These are phyloP conservation scores for Colletotrichum camelliae DNA, from an alignment of 2,329 filamentous ascomycete species.

Conservation along the genomic window DNA sequence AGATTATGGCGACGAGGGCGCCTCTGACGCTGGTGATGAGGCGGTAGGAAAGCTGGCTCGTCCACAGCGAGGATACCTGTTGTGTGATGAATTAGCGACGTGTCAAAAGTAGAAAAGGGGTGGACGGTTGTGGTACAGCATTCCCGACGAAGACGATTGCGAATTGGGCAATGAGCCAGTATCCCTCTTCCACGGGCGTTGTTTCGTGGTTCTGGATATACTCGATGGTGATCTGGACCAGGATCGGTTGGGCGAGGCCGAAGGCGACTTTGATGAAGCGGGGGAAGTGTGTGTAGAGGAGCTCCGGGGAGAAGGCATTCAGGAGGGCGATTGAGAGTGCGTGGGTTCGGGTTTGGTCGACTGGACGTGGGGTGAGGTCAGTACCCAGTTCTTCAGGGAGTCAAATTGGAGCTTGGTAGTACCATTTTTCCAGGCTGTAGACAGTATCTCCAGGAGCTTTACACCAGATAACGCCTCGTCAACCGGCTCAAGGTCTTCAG, in stretches of 20 bases:
- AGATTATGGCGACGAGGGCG: constrained; percentile 30
- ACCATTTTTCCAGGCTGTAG: not conserved
- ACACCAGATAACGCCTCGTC: not conserved
- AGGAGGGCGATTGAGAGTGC: not conserved
- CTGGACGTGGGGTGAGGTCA: not conserved
- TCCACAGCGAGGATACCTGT: not conserved
- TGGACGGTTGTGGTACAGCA: constrained; percentile 25
- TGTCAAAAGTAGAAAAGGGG: fast-evolving
- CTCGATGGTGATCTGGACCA: constrained; percentile 35
- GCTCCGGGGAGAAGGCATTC: not conserved
- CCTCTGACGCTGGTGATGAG: constrained; percentile 29
- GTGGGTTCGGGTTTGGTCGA: not conserved
- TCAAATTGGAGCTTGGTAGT: not conserved
- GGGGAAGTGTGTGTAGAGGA: constrained; percentile 34
- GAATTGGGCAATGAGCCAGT: constrained; percentile 45
- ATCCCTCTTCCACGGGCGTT: constrained; percentile 27
- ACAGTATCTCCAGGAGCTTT: not conserved
- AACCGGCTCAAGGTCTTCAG: constrained; percentile 2
- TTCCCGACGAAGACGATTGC: constrained; percentile 46
- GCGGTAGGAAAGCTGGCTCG: constrained; percentile 25
- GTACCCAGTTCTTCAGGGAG: not conserved
- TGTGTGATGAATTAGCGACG: not conserved
- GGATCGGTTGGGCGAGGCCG: constrained; percentile 49
- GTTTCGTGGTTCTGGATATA: not conserved
- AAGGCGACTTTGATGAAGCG: constrained; percentile 39